Base-by-base conservation (phyloP, 2,329 filamentous ascomycete genomes). In the Beauveria scarabaeidicola region DNA sequence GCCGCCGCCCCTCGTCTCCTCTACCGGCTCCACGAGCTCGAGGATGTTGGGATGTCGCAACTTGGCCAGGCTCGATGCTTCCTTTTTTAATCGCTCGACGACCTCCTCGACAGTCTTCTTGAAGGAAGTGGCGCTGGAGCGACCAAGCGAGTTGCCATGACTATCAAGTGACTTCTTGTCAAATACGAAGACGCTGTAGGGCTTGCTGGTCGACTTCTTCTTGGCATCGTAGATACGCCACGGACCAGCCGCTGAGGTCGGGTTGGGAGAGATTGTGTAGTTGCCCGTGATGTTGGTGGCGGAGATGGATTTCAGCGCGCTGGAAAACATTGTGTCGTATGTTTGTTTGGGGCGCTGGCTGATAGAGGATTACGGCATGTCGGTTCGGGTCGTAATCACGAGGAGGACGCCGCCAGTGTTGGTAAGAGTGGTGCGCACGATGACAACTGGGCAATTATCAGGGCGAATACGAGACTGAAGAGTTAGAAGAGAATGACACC, bases 181-280 rank as follows among this genome's bases (percentile, higher is more conserved):
- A 72, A 97, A 97, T 65, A 97, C 86, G 69, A 97, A 99, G 65
- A 97, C 86, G 17, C 92, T 97, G 59, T 88, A 94, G 8, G 87
- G 74, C 72, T 94, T 96, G 65, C 90, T 90, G 0, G 91, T 96
- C 32, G 89, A 91, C 76, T 97, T 97, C 77, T 95, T 95, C 79
- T 96, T 97, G 61, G 90, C 92, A 76, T 97, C 92, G 80, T 93
- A 93, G 69, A 99, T 94, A 77, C 91, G 96, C 94, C 94, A 99
- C 61, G 92, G 90, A 19, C 94, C 94, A 17, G 92, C 90, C 56
- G 85, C 85, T 55, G 91, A 89, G n/a, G 85, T 87, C 11, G 89
- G 83, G 61, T 84, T 85, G 27, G 86, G 81, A 23, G 90, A 87
- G 65, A 97, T 80, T 66, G 88, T 85, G 75, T 99, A 99, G 76